Evolutionary conservation across 345 rosid species (phyloP).

Genomic region (Bruguiera parviflora): DNA sequence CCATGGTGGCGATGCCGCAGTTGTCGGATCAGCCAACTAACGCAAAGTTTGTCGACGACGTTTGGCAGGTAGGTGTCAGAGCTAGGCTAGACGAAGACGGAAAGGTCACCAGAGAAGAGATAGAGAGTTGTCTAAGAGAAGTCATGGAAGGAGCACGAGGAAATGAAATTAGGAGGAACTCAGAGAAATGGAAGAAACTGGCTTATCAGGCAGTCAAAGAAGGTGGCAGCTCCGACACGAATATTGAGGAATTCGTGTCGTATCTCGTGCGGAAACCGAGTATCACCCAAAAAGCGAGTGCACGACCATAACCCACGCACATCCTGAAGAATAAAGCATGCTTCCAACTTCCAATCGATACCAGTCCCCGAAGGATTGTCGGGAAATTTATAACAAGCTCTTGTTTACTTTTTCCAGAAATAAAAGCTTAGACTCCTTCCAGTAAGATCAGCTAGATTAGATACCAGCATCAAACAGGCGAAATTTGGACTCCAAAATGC

Average conservation of each 20-base stretch:
- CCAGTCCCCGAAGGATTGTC: too few species aligned
- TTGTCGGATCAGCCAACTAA: slow-evolving; percentile 20
- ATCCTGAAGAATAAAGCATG: too few species aligned
- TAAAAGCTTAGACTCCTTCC: too few species aligned
- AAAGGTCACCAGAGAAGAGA: slow-evolving; percentile 15
- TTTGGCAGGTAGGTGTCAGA: slow-evolving; percentile 26
- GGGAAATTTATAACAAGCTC: too few species aligned
- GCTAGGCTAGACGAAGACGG: slow-evolving; percentile 13
- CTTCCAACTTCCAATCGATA: too few species aligned
- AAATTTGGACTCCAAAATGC: too few species aligned
- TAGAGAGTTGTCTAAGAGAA: slow-evolving; percentile 14
- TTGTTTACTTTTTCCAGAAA: too few species aligned
- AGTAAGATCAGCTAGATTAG: too few species aligned
- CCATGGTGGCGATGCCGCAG: slow-evolving; percentile 24
- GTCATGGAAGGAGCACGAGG: slow-evolving; percentile 18
- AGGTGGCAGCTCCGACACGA: slow-evolving; percentile 14
- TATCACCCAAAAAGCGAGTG: background rate
- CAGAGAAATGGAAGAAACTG: slow-evolving; percentile 19
- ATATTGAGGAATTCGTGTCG: slow-evolving; percentile 7
- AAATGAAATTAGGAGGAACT: slow-evolving; percentile 9
- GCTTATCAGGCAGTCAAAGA: slow-evolving; percentile 14
- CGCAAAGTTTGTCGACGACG: slow-evolving; percentile 25
- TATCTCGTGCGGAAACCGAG: background rate
- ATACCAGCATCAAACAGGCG: too few species aligned
- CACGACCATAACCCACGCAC: too few species aligned